A percentile compares a stretch with the other conserved stretches of the same genome.
These are phyloP conservation scores for Leccinum incarnatum DNA, from an alignment of 768 basidiomycete species.

Conservation along the genomic window DNA sequence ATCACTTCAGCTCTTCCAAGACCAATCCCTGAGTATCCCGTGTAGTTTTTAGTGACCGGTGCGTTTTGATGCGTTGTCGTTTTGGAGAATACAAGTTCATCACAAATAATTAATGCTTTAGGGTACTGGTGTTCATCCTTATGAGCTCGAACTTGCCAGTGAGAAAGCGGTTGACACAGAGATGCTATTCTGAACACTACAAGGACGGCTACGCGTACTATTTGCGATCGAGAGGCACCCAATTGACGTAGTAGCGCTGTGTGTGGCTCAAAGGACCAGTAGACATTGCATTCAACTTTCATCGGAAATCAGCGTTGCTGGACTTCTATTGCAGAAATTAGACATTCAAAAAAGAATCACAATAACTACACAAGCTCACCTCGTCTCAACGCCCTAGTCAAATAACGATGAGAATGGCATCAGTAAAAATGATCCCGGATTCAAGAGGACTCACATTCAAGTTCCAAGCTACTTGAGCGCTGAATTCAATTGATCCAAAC, in stretches of 20 bases:
- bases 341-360: not conserved
- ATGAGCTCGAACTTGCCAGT: not conserved
- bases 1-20: too few relatives aligned
- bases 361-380: not conserved
- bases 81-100: too few relatives aligned
- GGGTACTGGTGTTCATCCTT: not conserved
- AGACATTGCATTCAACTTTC: not conserved
- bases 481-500: constrained; percentile 28
- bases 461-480: constrained; percentile 12
- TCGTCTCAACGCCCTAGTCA: constrained; percentile 9
- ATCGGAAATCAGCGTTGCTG: constrained; percentile 8
- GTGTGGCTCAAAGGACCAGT: not conserved
- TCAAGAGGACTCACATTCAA: constrained; percentile 5
- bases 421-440: not conserved
- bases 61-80: too few relatives aligned
- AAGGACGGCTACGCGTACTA: not conserved
- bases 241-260: not conserved
- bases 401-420: not conserved
- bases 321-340: not conserved
- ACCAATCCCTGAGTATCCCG: too few relatives aligned
- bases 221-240: not conserved
- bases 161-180: not conserved
- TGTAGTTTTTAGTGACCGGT: not conserved
- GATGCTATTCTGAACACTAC: too few relatives aligned
- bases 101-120: too few relatives aligned